phyloP scores from a whole-genome alignment of 495 filamentous ascomycete genomes.

The Corynascus novoguineensis region DNA sequence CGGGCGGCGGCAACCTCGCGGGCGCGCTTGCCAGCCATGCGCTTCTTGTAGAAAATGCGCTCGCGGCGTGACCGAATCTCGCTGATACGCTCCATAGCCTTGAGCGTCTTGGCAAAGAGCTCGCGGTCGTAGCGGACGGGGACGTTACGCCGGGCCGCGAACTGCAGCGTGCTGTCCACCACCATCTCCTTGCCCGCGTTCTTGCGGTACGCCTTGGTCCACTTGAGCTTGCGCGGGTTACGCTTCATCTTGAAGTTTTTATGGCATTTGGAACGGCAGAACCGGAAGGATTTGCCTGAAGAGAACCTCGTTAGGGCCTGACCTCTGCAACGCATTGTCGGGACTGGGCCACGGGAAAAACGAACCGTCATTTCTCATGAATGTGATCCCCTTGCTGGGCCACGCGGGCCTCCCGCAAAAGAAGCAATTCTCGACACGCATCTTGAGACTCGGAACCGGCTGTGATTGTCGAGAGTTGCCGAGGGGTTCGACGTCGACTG shows the following conservation, averaged over 20 bases:
- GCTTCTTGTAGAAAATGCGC: constrained; percentile 82
- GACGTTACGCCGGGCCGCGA: constrained; percentile 87
- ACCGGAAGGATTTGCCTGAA: constrained; percentile 58
- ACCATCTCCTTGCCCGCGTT: constrained; percentile 83
- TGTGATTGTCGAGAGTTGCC: constrained; percentile 9
- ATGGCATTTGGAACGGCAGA: constrained; percentile 88
- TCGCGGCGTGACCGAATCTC: constrained; percentile 83
- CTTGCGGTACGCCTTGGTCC: constrained; percentile 80
- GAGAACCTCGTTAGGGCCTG: neutral
- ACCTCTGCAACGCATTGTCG: neutral
- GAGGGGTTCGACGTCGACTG: constrained; percentile 14
- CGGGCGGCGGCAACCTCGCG: constrained; percentile 69
- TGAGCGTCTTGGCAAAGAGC: constrained; percentile 75
- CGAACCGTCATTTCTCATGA: constrained; percentile 63
- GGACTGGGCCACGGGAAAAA: constrained; percentile 46
- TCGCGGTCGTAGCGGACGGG: constrained; percentile 94
- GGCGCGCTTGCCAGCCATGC: constrained; percentile 84
- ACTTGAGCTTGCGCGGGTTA: constrained; percentile 69
- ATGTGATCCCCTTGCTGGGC: constrained; percentile 82
- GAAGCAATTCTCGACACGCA: constrained; percentile 73
- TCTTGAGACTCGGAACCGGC: constrained; percentile 27
- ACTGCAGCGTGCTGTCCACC: constrained; percentile 88
- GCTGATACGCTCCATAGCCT: constrained; percentile 83
- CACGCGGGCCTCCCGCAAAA: constrained; percentile 83
- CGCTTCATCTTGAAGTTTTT: constrained; percentile 99